Evolutionary conservation across 73 alveolate genomes (phyloP).

Genomic region (Tetrahymena borealis): DNA sequence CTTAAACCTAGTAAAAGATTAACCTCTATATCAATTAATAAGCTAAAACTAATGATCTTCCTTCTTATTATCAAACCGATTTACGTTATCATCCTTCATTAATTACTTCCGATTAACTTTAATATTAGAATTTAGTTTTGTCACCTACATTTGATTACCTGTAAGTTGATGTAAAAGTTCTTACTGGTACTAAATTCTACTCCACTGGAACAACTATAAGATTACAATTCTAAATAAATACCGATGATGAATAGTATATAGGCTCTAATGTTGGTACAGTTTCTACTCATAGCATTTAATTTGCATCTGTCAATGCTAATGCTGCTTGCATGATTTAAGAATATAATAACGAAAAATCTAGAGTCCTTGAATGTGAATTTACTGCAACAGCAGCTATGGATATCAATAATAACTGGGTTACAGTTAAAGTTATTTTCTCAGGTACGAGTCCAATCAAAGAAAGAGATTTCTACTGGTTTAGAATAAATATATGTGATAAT

Average conservation of each 20-base stretch:
- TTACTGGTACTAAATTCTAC: background rate
- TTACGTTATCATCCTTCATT: background rate
- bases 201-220: background rate
- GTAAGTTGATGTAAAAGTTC: background rate
- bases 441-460: background rate
- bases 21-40: background rate
- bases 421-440: background rate
- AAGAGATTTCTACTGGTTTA: background rate
- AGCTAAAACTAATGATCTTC: background rate
- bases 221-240: background rate
- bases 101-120: background rate
- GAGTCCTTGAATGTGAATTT: background rate
- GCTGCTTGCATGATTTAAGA: background rate
- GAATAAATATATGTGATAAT: background rate
- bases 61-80: background rate
- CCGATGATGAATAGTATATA: background rate
- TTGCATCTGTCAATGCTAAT: background rate
- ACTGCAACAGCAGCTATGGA: background rate
- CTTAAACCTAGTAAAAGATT: background rate
- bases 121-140: background rate
- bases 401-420: background rate
- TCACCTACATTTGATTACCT: background rate
- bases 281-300: background rate
- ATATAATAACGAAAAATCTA: background rate
- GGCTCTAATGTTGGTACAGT: background rate